phyloP scores from a whole-genome alignment of 208 protist genomes.

The Herpetomonas samuelpessoai region DNA sequence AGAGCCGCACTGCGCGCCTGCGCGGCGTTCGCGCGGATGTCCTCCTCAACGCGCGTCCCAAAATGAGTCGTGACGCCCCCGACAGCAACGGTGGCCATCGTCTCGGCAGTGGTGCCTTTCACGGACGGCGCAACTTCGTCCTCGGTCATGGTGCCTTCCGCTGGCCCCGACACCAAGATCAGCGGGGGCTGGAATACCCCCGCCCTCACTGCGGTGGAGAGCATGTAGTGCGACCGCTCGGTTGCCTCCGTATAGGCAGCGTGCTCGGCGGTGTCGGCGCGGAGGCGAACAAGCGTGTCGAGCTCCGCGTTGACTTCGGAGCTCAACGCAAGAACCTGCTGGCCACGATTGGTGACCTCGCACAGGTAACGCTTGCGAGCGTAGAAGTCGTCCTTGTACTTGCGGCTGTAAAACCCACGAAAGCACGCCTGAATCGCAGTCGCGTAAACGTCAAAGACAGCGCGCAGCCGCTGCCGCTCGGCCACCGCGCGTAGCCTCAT shows the following conservation, averaged over 20 bases:
- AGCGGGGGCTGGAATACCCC: no score
- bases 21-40: conserved; percentile 34
- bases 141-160: no score
- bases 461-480: conserved; percentile 14
- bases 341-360: conserved; percentile 24
- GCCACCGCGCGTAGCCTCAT: conserved; percentile 5
- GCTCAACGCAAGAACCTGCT: conserved; percentile 24
- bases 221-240: conserved; percentile 40
- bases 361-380: conserved; percentile 53
- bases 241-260: conserved; percentile 32
- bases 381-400: conserved; percentile 56
- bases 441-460: conserved; percentile 69
- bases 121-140: no score
- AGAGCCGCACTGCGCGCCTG: conserved; percentile 15
- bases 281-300: conserved; percentile 9
- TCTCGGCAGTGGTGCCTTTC: no score
- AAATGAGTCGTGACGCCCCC: conserved; percentile 16
- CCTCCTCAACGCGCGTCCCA: conserved; percentile 43
- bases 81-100: conserved; percentile 7
- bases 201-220: conserved; percentile 56
- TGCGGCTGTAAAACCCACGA: conserved; percentile 50
- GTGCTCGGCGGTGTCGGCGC: conserved; percentile 5
- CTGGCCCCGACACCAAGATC: no score
- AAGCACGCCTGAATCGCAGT: conserved; percentile 68
- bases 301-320: conserved; percentile 23